Evolutionary conservation across 129 eudicot species (phyloP).

Genomic region (Gnaphalium uliginosum): DNA sequence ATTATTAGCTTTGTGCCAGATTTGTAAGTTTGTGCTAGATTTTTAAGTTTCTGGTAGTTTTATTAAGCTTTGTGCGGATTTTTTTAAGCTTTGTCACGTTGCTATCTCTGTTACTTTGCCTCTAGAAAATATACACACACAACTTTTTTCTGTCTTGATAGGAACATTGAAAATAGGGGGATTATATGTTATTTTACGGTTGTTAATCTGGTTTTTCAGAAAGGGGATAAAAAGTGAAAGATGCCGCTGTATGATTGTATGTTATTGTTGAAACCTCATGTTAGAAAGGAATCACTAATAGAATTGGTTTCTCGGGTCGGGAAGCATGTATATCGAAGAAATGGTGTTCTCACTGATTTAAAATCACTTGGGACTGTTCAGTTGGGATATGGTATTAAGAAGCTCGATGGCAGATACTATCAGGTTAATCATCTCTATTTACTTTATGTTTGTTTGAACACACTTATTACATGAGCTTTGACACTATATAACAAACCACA

Average conservation of each 20-base stretch:
- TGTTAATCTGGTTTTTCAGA: conserved; percentile 19
- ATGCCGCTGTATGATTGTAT: conserved; percentile 87
- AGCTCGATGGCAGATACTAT: conserved; percentile 85
- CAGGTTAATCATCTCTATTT: conserved; percentile 43
- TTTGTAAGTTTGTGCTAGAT: too few relatives aligned
- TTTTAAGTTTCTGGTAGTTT: too few relatives aligned
- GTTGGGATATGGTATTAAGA: conserved; percentile 89
- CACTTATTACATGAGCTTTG: neutral
- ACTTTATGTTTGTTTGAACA: neutral
- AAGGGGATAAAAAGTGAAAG: conserved; percentile 7
- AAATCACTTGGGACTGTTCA: conserved; percentile 63
- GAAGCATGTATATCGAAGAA: conserved; percentile 64
- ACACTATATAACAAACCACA: too few relatives aligned
- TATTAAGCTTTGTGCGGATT: too few relatives aligned
- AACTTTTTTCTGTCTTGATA: neutral
- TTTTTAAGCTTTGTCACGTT: neutral
- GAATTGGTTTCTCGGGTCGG: conserved; percentile 71
- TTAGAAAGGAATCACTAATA: conserved; percentile 43
- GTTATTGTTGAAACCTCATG: conserved; percentile 70
- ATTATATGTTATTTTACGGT: neutral
- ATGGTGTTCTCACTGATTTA: conserved; percentile 74
- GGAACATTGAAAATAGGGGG: neutral
- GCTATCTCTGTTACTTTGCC: neutral
- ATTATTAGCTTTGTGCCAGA: too few relatives aligned
- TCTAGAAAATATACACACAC: neutral